These are phyloP conservation scores for Phyllachora maydis DNA, from an alignment of 2,329 filamentous ascomycete genomes.

Conservation along the genomic window DNA sequence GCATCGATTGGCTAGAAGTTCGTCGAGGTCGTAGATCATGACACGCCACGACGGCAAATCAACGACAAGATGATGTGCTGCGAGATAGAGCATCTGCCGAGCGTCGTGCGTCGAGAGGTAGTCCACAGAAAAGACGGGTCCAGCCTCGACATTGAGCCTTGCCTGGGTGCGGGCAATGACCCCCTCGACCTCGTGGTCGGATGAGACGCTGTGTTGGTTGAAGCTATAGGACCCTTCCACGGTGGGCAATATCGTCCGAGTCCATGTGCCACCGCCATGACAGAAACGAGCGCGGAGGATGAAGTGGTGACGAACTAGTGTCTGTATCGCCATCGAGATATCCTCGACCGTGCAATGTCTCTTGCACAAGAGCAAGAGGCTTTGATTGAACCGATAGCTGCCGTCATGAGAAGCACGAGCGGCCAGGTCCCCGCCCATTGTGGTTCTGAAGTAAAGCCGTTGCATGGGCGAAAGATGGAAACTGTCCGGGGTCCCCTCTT, in stretches of 20 bases:
- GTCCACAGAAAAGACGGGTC: constrained; percentile 27
- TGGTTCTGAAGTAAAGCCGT: constrained; percentile 27
- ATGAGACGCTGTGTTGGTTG: constrained; percentile 17
- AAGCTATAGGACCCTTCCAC: constrained; percentile 22
- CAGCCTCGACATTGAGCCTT: constrained; percentile 24
- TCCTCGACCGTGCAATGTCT: constrained; percentile 18
- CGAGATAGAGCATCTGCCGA: constrained; percentile 24
- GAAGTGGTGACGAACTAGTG: constrained; percentile 25
- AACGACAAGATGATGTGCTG: constrained; percentile 28
- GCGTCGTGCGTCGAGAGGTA: constrained; percentile 23
- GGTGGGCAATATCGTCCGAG: constrained; percentile 19
- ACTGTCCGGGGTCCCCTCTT: constrained; percentile 12
- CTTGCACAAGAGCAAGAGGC: constrained; percentile 23
- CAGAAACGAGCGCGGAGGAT: constrained; percentile 28
- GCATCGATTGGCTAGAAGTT: constrained; percentile 21
- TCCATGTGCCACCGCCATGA: constrained; percentile 17
- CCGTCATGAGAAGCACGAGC: constrained; percentile 11
- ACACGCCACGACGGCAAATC: constrained; percentile 29
- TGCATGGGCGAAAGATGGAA: constrained; percentile 33
- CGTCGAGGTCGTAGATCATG: constrained; percentile 26
- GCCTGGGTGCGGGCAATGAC: constrained; percentile 19
- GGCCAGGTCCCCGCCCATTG: constrained; percentile 15
- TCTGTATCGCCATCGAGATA: constrained; percentile 23
- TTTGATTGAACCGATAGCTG: constrained; percentile 27
- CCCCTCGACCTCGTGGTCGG: constrained; percentile 17